These are phyloP conservation scores for Solanum sitiens DNA, from an alignment of 257 asterid species.

Conservation along the genomic window DNA sequence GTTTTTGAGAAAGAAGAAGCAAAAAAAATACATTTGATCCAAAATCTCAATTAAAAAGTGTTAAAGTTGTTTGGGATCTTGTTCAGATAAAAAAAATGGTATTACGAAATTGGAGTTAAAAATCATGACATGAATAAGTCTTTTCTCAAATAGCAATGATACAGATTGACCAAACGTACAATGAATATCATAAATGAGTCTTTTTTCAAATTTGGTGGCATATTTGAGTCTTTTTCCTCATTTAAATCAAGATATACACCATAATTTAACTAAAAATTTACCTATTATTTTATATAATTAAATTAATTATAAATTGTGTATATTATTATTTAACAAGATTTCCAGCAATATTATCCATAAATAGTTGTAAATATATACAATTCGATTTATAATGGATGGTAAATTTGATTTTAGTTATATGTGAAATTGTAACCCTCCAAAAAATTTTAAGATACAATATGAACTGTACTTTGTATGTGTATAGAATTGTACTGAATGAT, in stretches of 20 bases:
- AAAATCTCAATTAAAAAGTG: background rate
- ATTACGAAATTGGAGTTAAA: background rate
- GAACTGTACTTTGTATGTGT: background rate
- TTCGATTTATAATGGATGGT: background rate
- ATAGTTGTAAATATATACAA: background rate
- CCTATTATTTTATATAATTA: background rate
- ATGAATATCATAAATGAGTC: background rate
- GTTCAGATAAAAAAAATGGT: no score
- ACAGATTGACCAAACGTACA: background rate
- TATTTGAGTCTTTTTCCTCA: background rate
- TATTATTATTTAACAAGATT: background rate
- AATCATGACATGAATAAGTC: background rate
- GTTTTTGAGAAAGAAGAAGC: no score
- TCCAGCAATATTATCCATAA: background rate
- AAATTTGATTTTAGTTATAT: background rate
- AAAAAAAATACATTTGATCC: no score
- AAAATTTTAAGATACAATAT: background rate
- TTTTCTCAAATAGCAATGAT: background rate
- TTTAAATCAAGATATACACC: background rate
- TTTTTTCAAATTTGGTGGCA: background rate
- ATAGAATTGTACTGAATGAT: background rate
- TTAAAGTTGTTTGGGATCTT: background rate
- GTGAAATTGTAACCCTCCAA: background rate
- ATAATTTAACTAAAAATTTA: no score
- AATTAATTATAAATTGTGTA: background rate